A percentile compares a stretch with the other conserved stretches of the same genome.
These are phyloP conservation scores for Trypanosoma cruzi DNA, from an alignment of 208 protist genomes.

Conservation along the genomic window DNA sequence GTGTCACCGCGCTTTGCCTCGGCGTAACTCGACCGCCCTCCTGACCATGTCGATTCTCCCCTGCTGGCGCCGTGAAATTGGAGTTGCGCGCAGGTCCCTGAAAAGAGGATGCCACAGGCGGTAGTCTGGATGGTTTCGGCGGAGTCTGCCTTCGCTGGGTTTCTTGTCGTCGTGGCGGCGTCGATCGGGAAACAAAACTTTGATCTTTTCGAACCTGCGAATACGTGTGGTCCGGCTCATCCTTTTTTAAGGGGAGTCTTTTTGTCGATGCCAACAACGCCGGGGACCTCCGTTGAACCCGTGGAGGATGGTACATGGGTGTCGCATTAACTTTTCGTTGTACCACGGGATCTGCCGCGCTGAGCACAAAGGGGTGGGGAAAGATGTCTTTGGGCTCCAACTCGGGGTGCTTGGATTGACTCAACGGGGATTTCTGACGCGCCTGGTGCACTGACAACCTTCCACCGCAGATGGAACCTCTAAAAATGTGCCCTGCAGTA, in stretches of 20 bases:
- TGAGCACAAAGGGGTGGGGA: slow-evolving; percentile 67
- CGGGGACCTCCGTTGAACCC: neutral
- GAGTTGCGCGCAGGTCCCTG: neutral
- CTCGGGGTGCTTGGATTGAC: neutral
- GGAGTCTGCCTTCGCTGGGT: neutral
- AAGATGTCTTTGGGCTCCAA: slow-evolving; percentile 58
- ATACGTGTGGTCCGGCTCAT: neutral
- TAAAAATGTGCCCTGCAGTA: neutral
- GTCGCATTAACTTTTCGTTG: slow-evolving; percentile 10
- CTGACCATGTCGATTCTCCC: neutral
- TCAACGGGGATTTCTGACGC: neutral
- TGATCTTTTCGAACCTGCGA: neutral
- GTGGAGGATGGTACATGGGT: slow-evolving; percentile 5
- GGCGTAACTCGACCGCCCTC: neutral
- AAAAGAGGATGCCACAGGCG: slow-evolving; percentile 1
- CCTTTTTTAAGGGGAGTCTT: neutral
- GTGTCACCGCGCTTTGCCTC: neutral
- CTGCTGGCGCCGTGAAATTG: neutral
- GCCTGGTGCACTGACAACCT: neutral
- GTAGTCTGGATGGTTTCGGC: slow-evolving; percentile 2
- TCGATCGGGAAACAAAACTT: neutral
- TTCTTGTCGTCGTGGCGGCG: neutral
- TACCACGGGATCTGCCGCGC: slow-evolving; percentile 8
- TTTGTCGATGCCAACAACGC: neutral
- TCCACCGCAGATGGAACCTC: neutral